A percentile compares a stretch with the other conserved stretches of the same genome.
phyloP scores from a whole-genome alignment of 495 filamentous ascomycete genomes.

The Coniosporium apollinis region DNA sequence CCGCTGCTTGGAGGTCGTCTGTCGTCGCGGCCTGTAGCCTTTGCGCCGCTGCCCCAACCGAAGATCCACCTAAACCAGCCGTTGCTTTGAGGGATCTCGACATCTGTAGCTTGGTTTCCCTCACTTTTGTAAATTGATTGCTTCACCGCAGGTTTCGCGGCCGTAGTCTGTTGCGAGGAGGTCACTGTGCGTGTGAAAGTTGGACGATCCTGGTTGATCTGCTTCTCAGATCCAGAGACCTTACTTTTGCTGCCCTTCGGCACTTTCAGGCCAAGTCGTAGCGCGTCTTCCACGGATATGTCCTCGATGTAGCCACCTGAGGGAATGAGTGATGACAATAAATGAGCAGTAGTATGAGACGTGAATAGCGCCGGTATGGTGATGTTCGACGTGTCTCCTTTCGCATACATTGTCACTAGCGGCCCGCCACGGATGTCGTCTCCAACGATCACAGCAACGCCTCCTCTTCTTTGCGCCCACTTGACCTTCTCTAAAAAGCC shows the following conservation, averaged over 20 bases:
- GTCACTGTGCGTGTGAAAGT: slow-evolving; percentile 12
- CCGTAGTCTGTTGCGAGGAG: slow-evolving; percentile 3
- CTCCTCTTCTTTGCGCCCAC: slow-evolving; percentile 86
- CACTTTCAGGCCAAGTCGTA: slow-evolving; percentile 15
- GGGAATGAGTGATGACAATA: slow-evolving; percentile 79
- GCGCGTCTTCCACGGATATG: slow-evolving; percentile 30
- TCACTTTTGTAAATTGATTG: slow-evolving; percentile 2
- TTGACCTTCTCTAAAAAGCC: slow-evolving; percentile 95
- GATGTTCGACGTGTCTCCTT: slow-evolving; percentile 85
- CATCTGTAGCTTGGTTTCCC: slow-evolving; percentile 5
- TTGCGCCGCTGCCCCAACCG: slow-evolving; percentile 27
- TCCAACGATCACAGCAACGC: slow-evolving; percentile 78
- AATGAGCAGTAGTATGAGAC: slow-evolving; percentile 81
- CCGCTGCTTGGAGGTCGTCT: slow-evolving; percentile 67
- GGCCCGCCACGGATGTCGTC: slow-evolving; percentile 75
- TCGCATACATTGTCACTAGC: slow-evolving; percentile 91
- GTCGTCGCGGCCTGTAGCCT: slow-evolving; percentile 26
- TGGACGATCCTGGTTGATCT: slow-evolving; percentile 8
- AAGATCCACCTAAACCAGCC: slow-evolving; percentile 44
- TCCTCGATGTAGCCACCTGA: slow-evolving; percentile 43
- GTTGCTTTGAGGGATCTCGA: slow-evolving; percentile 17
- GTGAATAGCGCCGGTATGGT: slow-evolving; percentile 91
- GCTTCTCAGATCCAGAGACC: slow-evolving; percentile 1
- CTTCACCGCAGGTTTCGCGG: slow-evolving; percentile 12
- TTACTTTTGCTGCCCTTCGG: slow-evolving; percentile 4